phyloP scores from a whole-genome alignment of 495 filamentous ascomycete genomes.

The Daldinia bambusicola region DNA sequence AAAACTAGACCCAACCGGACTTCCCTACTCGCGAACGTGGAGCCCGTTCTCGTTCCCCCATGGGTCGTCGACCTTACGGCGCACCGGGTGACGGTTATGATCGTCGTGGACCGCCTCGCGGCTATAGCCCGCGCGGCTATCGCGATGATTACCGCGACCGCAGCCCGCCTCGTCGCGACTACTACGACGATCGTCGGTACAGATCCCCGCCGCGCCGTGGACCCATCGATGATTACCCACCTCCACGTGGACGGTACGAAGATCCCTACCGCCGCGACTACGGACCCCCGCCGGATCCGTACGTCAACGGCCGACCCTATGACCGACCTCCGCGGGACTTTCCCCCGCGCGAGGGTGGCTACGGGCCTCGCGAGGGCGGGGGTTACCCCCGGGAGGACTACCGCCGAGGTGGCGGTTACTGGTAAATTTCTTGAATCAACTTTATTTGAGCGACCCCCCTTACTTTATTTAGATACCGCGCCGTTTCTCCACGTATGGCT shows the following conservation, averaged over 20 bases:
- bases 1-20: conserved; percentile 64
- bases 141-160: conserved; percentile 86
- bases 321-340: conserved; percentile 67
- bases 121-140: conserved; percentile 75
- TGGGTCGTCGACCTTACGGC: conserved; percentile 70
- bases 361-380: conserved; percentile 58
- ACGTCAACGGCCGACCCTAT: conserved; percentile 70
- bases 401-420: conserved; percentile 55
- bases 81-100: conserved; percentile 77
- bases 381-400: conserved; percentile 58
- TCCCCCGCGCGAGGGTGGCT: conserved; percentile 62
- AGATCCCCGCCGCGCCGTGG: conserved; percentile 77
- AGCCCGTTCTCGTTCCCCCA: conserved; percentile 75
- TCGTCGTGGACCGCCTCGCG: conserved; percentile 79
- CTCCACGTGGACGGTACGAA: conserved; percentile 70
- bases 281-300: conserved; percentile 68
- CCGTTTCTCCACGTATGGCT: conserved; percentile 27
- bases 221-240: conserved; percentile 81
- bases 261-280: conserved; percentile 71
- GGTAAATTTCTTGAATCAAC: conserved; percentile 48
- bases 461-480: conserved; percentile 48
- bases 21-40: conserved; percentile 74
- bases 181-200: conserved; percentile 86
- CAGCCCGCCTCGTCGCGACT: conserved; percentile 75
- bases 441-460: conserved; percentile 45